Percentiles rank a stretch among this genome's conserved stretches.
These are phyloP conservation scores for Asterophora lycoperdoides DNA, from an alignment of 768 basidiomycete species.

Conservation along the genomic window DNA sequence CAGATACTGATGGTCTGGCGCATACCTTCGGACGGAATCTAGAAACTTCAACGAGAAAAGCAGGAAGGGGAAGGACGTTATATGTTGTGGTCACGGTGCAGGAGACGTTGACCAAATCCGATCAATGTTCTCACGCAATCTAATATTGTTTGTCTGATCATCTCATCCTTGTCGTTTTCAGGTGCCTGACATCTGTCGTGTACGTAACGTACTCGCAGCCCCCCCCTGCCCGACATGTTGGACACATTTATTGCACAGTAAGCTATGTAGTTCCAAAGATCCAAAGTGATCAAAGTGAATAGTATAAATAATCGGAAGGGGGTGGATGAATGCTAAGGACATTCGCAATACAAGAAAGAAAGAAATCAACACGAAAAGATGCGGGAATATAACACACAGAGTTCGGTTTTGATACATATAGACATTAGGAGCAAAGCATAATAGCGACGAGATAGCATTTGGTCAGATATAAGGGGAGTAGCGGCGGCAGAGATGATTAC, in stretches of 20 bases:
- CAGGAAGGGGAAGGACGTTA: slow-evolving; percentile 14
- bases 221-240: neutral
- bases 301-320: slow-evolving; percentile 13
- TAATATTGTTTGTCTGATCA: slow-evolving; percentile 15
- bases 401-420: slow-evolving; percentile 6
- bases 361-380: slow-evolving; percentile 18
- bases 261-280: slow-evolving; percentile 1
- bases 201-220: neutral
- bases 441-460: slow-evolving; percentile 18
- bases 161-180: slow-evolving; percentile 2
- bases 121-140: slow-evolving; percentile 24
- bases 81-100: slow-evolving; percentile 16
- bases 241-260: slow-evolving; percentile 14
- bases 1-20: slow-evolving; percentile 4
- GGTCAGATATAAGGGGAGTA: slow-evolving; percentile 14
- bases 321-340: slow-evolving; percentile 9
- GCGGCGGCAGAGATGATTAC: slow-evolving; percentile 7
- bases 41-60: slow-evolving; percentile 14
- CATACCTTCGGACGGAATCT: slow-evolving; percentile 15
- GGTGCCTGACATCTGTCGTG: slow-evolving; percentile 4
- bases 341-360: slow-evolving; percentile 22
- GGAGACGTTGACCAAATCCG: slow-evolving; percentile 20
- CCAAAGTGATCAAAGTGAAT: slow-evolving; percentile 7
- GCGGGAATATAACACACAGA: slow-evolving; percentile 18
- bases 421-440: slow-evolving; percentile 15